Conservation (phyloP, 2,329 filamentous ascomycete genomes). For the Penicillium capsulatum region DNA sequence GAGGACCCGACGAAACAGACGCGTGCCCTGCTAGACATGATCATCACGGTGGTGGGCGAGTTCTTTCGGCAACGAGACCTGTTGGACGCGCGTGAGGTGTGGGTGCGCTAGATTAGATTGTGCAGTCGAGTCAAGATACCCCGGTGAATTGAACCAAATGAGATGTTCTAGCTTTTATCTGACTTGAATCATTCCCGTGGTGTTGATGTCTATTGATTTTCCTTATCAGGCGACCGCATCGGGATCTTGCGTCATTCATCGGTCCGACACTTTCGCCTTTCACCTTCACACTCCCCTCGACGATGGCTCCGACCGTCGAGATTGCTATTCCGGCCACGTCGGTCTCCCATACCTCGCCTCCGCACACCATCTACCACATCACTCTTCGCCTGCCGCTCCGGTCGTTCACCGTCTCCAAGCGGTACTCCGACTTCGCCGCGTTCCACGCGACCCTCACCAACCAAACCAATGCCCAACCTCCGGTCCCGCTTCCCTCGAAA, state of each 20-base stretch:
- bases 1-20: slow-evolving; percentile 27
- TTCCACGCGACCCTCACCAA: slow-evolving; percentile 52
- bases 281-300: slow-evolving; percentile 4
- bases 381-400: slow-evolving; percentile 58
- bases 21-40: slow-evolving; percentile 81
- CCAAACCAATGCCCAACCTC: slow-evolving; percentile 51
- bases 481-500: slow-evolving; percentile 54
- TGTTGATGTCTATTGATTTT: neutral
- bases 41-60: slow-evolving; percentile 81
- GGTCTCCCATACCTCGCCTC: slow-evolving; percentile 47
- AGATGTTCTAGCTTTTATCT: neutral
- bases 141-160: neutral
- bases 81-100: slow-evolving; percentile 64
- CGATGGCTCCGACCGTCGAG: slow-evolving; percentile 44
- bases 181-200: neutral
- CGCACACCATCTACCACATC: slow-evolving; percentile 60
- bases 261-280: slow-evolving; percentile 4
- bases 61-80: slow-evolving; percentile 86
- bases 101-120: slow-evolving; percentile 27
- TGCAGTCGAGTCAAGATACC: neutral
- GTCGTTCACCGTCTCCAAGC: slow-evolving; percentile 56
- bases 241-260: slow-evolving; percentile 16
- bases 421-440: slow-evolving; percentile 60
- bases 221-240: slow-evolving; percentile 1
- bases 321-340: slow-evolving; percentile 50